phyloP scores from a whole-genome alignment of 2,329 filamentous ascomycete species.

The Shiraia sp. region DNA sequence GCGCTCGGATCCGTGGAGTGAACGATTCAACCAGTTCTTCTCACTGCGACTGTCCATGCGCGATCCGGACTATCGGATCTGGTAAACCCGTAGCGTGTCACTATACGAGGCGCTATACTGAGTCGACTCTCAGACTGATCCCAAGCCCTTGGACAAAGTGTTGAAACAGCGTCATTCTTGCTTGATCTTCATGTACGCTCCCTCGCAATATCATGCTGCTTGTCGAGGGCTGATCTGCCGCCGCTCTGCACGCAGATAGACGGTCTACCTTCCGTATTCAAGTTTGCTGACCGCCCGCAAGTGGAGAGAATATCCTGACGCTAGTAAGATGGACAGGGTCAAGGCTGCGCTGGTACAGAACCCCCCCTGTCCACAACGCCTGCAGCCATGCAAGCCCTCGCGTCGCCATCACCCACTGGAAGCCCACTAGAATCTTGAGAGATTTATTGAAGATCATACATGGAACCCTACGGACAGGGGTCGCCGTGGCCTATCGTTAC shows the following conservation, averaged over 20 bases:
- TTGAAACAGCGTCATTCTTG: not conserved
- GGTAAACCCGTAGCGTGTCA: conserved; percentile 8
- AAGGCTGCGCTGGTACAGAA: conserved; percentile 5
- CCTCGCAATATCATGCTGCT: conserved; percentile 2
- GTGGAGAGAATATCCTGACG: conserved; percentile 17
- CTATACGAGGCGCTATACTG: not conserved
- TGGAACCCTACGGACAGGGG: conserved; percentile 10
- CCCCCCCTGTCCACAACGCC: conserved; percentile 7
- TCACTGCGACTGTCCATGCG: conserved; percentile 16
- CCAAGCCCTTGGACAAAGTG: not conserved
- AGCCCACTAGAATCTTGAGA: conserved; percentile 25
- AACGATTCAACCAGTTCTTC: conserved; percentile 9
- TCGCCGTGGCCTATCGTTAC: not conserved
- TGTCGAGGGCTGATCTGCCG: not conserved
- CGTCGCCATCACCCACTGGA: conserved; percentile 21
- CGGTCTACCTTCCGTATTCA: conserved; percentile 33
- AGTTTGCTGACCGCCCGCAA: conserved; percentile 22
- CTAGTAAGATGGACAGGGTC: conserved; percentile 21
- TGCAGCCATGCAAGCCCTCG: conserved; percentile 4
- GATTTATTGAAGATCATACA: conserved; percentile 24
- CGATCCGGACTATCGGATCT: conserved; percentile 16
- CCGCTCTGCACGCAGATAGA: conserved; percentile 3
- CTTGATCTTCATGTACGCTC: not conserved
- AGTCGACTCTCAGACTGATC: too few species aligned
- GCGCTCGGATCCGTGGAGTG: conserved; percentile 15